A percentile compares a stretch with the other conserved stretches of the same genome.
These are phyloP conservation scores for Fusarium sp. DNA, from an alignment of 2,329 filamentous ascomycete genomes.

Conservation along the genomic window DNA sequence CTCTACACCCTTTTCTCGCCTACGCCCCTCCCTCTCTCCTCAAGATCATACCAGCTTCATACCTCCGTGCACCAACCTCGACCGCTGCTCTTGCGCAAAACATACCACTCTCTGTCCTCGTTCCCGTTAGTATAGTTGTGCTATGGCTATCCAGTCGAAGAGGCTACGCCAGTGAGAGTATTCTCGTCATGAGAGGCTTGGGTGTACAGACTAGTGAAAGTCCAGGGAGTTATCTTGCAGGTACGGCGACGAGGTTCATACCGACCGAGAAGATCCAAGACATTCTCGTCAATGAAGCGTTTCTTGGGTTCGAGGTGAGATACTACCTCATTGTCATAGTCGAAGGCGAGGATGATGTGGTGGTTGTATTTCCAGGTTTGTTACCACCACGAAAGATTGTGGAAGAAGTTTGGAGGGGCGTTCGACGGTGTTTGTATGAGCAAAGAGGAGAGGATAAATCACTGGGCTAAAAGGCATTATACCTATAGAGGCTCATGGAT, in stretches of 20 bases:
- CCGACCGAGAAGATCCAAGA: constrained; percentile 93
- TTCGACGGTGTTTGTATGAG: constrained; percentile 82
- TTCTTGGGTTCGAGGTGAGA: constrained; percentile 87
- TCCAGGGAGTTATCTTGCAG: constrained; percentile 66
- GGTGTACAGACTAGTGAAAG: constrained; percentile 88
- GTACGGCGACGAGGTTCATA: constrained; percentile 70
- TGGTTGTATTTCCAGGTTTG: constrained; percentile 92
- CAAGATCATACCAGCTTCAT: constrained; percentile 22
- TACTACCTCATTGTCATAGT: constrained; percentile 93
- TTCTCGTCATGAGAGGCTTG: constrained; percentile 87
- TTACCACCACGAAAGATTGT: constrained; percentile 79
- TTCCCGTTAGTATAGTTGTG: constrained; percentile 50
- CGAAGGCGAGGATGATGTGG: constrained; percentile 85
- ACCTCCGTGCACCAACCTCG: constrained; percentile 48
- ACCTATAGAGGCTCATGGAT: constrained; percentile 3
- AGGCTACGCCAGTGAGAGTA: constrained; percentile 76
- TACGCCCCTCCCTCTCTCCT: constrained; percentile 23
- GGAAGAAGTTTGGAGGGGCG: constrained; percentile 90
- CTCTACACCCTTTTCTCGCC: constrained; percentile 46
- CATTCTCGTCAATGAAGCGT: constrained; percentile 94
- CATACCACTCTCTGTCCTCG: constrained; percentile 53
- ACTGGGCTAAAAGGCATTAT: constrained; percentile 22
- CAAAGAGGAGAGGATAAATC: constrained; percentile 48
- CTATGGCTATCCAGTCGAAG: constrained; percentile 59
- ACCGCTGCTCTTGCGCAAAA: constrained; percentile 48